These are phyloP conservation scores for Shiraia bambusicola DNA, from an alignment of 2,329 filamentous ascomycete genomes.

Conservation along the genomic window DNA sequence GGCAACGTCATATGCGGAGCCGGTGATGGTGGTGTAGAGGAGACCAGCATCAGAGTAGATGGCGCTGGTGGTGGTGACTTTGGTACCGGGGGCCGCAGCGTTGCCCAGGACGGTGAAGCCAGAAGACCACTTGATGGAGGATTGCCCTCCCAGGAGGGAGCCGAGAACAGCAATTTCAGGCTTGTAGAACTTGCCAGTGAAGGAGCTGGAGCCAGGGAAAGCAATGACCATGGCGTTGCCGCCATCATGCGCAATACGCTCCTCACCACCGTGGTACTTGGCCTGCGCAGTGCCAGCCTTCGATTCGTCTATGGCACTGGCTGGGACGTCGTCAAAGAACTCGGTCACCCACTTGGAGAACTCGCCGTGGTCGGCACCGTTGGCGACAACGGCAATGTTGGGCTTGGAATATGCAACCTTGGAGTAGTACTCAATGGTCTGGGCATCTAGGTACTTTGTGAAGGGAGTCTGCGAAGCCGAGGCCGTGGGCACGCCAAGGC, in stretches of 20 bases:
- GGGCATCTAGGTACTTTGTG: constrained; percentile 77
- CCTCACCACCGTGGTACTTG: constrained; percentile 95
- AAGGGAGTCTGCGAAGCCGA: constrained; percentile 71
- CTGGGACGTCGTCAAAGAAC: constrained; percentile 78
- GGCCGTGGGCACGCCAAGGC: constrained; percentile 78
- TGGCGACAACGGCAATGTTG: constrained; percentile 89
- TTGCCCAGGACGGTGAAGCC: constrained; percentile 91
- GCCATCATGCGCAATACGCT: constrained; percentile 74
- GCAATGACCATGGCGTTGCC: constrained; percentile 86
- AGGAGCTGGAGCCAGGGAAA: constrained; percentile 85
- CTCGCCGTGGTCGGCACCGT: constrained; percentile 75
- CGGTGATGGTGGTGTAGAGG: constrained; percentile 77
- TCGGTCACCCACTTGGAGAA: constrained; percentile 88
- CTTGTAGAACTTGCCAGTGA: constrained; percentile 73
- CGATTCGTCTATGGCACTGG: constrained; percentile 45
- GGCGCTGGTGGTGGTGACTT: constrained; percentile 72
- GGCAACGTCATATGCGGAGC: constrained; percentile 70
- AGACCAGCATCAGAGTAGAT: constrained; percentile 95
- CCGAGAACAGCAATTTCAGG: constrained; percentile 86
- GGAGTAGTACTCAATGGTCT: constrained; percentile 74
- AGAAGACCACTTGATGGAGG: constrained; percentile 91
- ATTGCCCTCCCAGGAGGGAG: constrained; percentile 84
- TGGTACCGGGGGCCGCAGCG: constrained; percentile 66
- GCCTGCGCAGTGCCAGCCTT: constrained; percentile 62
- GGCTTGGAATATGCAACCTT: constrained; percentile 79